Percentiles rank a stretch among this genome's conserved stretches.
These are phyloP conservation scores for Laburnicola sp. DNA, from an alignment of 2,329 filamentous ascomycete genomes.

Conservation along the genomic window DNA sequence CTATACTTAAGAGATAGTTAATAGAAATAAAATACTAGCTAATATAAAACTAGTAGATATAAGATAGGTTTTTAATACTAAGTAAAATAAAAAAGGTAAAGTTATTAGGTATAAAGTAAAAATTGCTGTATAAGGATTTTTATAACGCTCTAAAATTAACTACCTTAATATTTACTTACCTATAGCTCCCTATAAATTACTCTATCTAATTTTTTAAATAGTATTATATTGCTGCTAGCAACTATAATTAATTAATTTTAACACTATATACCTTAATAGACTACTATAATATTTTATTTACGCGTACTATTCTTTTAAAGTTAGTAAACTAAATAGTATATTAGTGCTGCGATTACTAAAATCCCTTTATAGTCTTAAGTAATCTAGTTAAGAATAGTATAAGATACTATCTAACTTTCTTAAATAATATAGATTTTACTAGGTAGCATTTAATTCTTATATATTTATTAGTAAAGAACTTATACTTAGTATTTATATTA, in stretches of 20 bases:
- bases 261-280: slow-evolving; percentile 13
- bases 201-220: no score
- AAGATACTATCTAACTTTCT: slow-evolving; percentile 7
- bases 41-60: no score
- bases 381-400: slow-evolving; percentile 19
- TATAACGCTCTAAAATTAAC: no score
- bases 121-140: no score
- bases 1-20: no score
- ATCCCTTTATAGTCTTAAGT: slow-evolving; percentile 21
- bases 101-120: no score
- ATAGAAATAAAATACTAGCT: no score
- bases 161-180: no score
- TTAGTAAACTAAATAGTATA: neutral
- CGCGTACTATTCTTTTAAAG: neutral
- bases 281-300: slow-evolving; percentile 5
- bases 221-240: no score
- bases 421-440: neutral
- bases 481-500: slow-evolving; percentile 17
- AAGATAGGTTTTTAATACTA: no score
- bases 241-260: slow-evolving; percentile 14
- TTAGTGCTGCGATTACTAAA: neutral
- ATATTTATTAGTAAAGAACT: slow-evolving; percentile 8
- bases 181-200: no score
- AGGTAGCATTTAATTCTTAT: slow-evolving; percentile 8
- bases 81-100: no score